Conservation (phyloP, 371 early-diverging fungal genomes). For the Rhizopus sp. region DNA sequence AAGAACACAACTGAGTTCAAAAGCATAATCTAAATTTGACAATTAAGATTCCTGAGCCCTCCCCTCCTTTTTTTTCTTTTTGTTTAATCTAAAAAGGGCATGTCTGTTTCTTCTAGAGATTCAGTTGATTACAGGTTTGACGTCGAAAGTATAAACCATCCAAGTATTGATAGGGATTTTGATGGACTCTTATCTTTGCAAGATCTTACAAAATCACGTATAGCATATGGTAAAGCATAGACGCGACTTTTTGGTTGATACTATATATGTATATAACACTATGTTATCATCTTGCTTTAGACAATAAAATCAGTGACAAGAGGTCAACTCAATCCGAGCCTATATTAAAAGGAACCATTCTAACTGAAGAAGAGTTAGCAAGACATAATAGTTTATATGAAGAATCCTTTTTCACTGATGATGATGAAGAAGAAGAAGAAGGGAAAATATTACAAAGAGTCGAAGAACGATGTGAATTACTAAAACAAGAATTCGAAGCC, state of each 20-base stretch:
- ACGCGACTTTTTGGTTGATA: not conserved
- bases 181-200: constrained; percentile 4
- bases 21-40: no score
- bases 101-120: constrained; percentile 1
- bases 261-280: no score
- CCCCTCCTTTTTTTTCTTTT: not conserved
- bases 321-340: not conserved
- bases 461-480: constrained; percentile 9
- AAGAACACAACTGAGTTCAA: no score
- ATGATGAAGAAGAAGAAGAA: not conserved
- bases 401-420: not conserved
- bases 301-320: not conserved
- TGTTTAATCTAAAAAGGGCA: not conserved
- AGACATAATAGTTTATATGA: constrained; percentile 2
- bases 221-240: not conserved
- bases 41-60: no score
- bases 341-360: not conserved
- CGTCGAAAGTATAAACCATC: constrained; percentile 18
- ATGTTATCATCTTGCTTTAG: not conserved
- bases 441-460: constrained; percentile 4
- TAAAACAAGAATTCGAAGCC: constrained; percentile 14
- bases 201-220: not conserved
- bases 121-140: constrained; percentile 11
- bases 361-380: constrained; percentile 1
- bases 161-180: constrained; percentile 11